Base-by-base conservation (phyloP, 176 grass and related monocot species). In the Oryza meyeriana region DNA sequence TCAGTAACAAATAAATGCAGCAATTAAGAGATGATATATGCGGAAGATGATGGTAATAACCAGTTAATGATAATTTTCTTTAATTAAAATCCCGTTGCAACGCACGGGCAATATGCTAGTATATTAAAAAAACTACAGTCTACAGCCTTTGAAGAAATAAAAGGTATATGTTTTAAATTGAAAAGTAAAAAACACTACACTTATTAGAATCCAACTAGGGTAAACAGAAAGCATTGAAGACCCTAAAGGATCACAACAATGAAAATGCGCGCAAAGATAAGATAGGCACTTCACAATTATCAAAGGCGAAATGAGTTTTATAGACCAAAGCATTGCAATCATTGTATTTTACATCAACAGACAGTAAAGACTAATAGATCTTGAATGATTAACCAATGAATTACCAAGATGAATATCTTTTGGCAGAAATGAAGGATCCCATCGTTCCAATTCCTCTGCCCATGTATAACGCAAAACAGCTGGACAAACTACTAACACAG, bases 321-420 rank as follows among this genome's bases (percentile, higher is more conserved):
- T 74, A 79, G 2, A 62, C n/a, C 74, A 71, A 1, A 66, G 29
- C 0, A 78, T 66, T 73, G 12, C 20, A 40, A 86, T 45, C 32
- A 74, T 30, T 18, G 5, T 39, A 88, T 72, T 85, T 92, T 30
- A 64, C 25, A 66, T 72, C 41, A 39, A 31, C 5, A 47, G 47
- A 72, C 28, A 35, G 27, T 17, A 77, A 52, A 71, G 11, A 50
- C 38, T 11, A 64, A 34, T 55, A 72, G 63, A 58, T 35, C 52
- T 40, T 24, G 55, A 71, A 72, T 29, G 63, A 78, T 77, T 40
- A 40, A 36, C 3, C 31, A 75, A 17, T 79, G 62, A 75, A 79
- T 82, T 64, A 98, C 95, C 95, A 83, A 98, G 84, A 91, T 98
- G 95, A 68, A 98, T 94, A 87, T 98, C 95, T 76, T 94, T 97